Base-by-base conservation (phyloP, 352 stramenopile genomes). In the Globisporangium viniferum region DNA sequence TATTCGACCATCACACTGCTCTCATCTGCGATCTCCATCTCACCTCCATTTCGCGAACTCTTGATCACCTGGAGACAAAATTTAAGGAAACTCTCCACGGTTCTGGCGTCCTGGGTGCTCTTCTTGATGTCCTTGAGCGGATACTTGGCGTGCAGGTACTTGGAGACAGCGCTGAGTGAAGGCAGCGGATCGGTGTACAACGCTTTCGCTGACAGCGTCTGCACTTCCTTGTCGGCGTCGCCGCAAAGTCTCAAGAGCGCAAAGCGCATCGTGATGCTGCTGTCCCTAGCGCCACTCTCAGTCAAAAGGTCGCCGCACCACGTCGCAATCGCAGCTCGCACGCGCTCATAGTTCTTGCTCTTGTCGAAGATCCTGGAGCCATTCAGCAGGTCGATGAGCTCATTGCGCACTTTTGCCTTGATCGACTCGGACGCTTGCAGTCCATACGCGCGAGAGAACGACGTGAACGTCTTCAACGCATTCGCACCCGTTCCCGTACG, bases 381-480 rank as follows among this genome's bases (percentile, higher is more conserved):
- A 27, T 82, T 76, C 6, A 91, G 68, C 46, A 94, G 60, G 7
- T 72, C 80, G 22, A 79, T 73, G 1, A 94, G 67, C 61, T 93
- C 85, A 12, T 71, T 62, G 9, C 72, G 72, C 18, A 94, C 74
- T 29, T 78, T 90, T 5, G 27, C 10, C 10, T 73, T 68, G 29
- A 89, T 75, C 2, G 68, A 59, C 15, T 61, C 31, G 1, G 73
- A 55, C 2, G 74, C 82, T 5, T 70, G 31, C 10, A 36, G 29
- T 2, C 73, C 69, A 29, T 89, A 93, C 7, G 82, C 80, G 44
- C 62, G 33, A 20, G 78, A 76, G 2, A 91, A 71, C 1, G 81
- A 71, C 5, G 77, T 82, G 65, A 93, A 89, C 10, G 82, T 73
- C 67, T 90, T 88, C 2, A 93, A n/a, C 5, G 82, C 85, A 36